Base-by-base conservation (phyloP, 164 flowering plant genomes). In the Vitis amurensis region DNA sequence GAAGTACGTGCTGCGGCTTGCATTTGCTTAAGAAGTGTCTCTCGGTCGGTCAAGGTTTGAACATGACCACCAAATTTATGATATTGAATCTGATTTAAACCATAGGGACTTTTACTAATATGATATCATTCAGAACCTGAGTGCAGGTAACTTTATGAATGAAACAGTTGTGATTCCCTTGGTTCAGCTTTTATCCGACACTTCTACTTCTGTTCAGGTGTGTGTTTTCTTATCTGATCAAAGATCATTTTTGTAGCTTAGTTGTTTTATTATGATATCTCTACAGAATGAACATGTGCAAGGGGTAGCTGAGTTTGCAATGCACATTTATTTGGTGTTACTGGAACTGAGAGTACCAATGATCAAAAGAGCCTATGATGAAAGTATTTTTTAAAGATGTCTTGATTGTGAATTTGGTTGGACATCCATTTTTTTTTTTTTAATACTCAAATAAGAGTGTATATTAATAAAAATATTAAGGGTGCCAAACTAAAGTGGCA, bases 1-100 rank as follows among this genome's bases (percentile, higher is more conserved):
- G 91, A 88, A 65, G 89, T 96, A 65, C 91, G 94, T 29, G 57
- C 68, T 72, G 98, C 97, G 6, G 98, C 98, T 68, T 96, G 97
- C 82, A 79, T 77, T 57, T 93, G 98, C 78, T 76, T 96, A 71
- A 86, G 75, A 83, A 85, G 82, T 71, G 80, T 92, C 70, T 82
- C 95, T 72, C 95, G 99, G 57, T 96, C 99, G 75, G 81, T 93
- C 80, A 88, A 90, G 94, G 94, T 90, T 75, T 70, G 90, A 55
- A 30, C 57, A 27, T 55, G 48, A 50, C 60, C 58, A 57, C 55
- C 49, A 59, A 11, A 13, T 17, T 68, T 14, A 17, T 60, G 44
- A 53, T 71, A 11, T 68, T 60, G 59, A 8, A 16, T 53, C 7
- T 30, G 27, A 51, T 50, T 52, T 52, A 53, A 50, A n/a, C 37